phyloP scores from a whole-genome alignment of 108 stramenopile species.

The Cyclostephanos invisitatus region DNA sequence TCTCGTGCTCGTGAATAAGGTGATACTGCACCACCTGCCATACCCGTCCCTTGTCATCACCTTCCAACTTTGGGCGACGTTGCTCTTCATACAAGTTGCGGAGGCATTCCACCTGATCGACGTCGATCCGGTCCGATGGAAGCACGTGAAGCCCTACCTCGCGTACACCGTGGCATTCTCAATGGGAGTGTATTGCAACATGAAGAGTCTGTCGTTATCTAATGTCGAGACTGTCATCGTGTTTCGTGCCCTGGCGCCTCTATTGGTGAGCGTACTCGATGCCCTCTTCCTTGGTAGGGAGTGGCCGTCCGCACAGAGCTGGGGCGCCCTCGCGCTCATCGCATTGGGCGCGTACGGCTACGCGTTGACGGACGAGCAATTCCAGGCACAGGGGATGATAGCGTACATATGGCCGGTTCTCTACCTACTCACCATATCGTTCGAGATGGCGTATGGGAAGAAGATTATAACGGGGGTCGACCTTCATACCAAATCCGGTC shows the following conservation, averaged over 20 bases:
- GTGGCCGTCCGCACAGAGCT: constrained; percentile 73
- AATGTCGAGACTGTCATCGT: constrained; percentile 96
- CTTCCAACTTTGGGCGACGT: constrained; percentile 68
- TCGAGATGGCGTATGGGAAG: constrained; percentile 93
- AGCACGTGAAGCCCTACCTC: constrained; percentile 76
- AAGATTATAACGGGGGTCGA: constrained; percentile 75
- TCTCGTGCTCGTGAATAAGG: constrained; percentile 82
- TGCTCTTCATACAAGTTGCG: constrained; percentile 65
- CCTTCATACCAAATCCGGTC: constrained; percentile 79
- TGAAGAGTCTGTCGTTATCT: constrained; percentile 72
- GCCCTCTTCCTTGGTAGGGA: constrained; percentile 84
- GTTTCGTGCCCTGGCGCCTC: constrained; percentile 83
- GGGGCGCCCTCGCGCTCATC: constrained; percentile 61
- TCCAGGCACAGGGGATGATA: constrained; percentile 48
- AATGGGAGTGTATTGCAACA: constrained; percentile 80
- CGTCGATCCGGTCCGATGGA: constrained; percentile 71
- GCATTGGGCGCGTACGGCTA: constrained; percentile 81
- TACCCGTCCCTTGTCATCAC: constrained; percentile 76
- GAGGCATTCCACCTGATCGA: constrained; percentile 47
- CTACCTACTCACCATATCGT: constrained; percentile 72
- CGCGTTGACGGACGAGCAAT: constrained; percentile 71
- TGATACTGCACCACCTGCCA: constrained; percentile 73
- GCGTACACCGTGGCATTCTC: constrained; percentile 82
- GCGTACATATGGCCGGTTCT: constrained; percentile 80
- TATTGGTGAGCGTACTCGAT: constrained; percentile 81